These are phyloP conservation scores for Dryas drummondii DNA, from an alignment of 306 rosid genomes.

Conservation along the genomic window DNA sequence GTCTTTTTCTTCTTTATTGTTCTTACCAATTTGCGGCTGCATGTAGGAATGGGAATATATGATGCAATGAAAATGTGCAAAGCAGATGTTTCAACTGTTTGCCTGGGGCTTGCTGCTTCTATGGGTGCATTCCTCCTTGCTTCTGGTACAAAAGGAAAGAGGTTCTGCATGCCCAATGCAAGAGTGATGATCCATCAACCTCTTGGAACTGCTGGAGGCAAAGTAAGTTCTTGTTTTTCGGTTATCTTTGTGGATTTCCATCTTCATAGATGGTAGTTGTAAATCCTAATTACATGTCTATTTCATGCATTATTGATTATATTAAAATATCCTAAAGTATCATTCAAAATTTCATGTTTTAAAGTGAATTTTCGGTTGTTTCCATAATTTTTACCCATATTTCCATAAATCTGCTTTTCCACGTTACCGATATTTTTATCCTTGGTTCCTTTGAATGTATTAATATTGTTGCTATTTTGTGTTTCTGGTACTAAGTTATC, in stretches of 20 bases:
- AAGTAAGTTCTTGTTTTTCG: constrained; percentile 46
- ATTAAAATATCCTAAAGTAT: neutral
- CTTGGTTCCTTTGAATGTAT: neutral
- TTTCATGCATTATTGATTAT: neutral
- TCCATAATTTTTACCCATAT: neutral
- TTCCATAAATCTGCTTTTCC: neutral
- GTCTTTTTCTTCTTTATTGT: neutral
- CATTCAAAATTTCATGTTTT: neutral
- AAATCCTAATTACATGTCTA: neutral
- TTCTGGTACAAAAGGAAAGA: constrained; percentile 85
- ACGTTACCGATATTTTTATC: neutral
- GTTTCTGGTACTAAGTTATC: neutral
- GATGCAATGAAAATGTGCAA: constrained; percentile 96
- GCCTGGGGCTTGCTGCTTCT: constrained; percentile 95
- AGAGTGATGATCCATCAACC: constrained; percentile 98
- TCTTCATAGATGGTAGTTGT: neutral
- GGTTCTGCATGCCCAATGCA: constrained; percentile 95
- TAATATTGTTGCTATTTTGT: neutral
- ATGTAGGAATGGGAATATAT: constrained; percentile 92
- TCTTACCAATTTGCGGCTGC: constrained; percentile 17
- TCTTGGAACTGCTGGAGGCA: constrained; percentile 77
- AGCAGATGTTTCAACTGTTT: constrained; percentile 92
- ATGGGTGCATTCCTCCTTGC: constrained; percentile 99
- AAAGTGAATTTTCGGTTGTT: neutral
- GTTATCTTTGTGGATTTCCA: neutral